Evolutionary conservation across 768 basidiomycete genomes (phyloP).

Genomic region (Hygrophorus russula): DNA sequence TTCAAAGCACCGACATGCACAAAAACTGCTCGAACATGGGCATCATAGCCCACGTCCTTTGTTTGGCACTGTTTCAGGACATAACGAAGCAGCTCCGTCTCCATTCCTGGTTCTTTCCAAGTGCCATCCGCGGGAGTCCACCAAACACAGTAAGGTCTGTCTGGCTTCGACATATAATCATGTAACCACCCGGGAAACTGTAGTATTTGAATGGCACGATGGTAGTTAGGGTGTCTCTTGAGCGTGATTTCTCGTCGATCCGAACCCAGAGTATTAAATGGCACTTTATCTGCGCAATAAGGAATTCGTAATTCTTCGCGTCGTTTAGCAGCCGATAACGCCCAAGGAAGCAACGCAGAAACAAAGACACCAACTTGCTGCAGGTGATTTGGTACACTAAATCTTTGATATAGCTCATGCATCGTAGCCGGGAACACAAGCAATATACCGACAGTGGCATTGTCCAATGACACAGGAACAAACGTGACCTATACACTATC

Average conservation of each 20-base stretch:
- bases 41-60: slow-evolving; percentile 22
- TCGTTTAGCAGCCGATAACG: slow-evolving; percentile 22
- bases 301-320: slow-evolving; percentile 16
- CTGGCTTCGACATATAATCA: slow-evolving; percentile 28
- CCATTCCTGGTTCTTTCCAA: slow-evolving; percentile 21
- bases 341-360: slow-evolving; percentile 39
- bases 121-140: slow-evolving; percentile 21
- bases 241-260: slow-evolving; percentile 6
- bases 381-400: slow-evolving; percentile 30
- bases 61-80: slow-evolving; percentile 36
- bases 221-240: slow-evolving; percentile 17
- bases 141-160: slow-evolving; percentile 41
- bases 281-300: slow-evolving; percentile 1
- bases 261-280: background rate
- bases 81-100: slow-evolving; percentile 29
- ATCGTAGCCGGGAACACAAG: slow-evolving; percentile 40
- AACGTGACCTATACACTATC: slow-evolving; percentile 31
- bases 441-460: slow-evolving; percentile 36
- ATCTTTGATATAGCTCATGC: slow-evolving; percentile 20
- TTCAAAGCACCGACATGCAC: slow-evolving; percentile 50
- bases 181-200: slow-evolving; percentile 37
- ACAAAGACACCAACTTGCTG: slow-evolving; percentile 21
- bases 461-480: slow-evolving; percentile 36
- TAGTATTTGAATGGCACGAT: slow-evolving; percentile 31
- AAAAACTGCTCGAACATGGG: slow-evolving; percentile 43